A percentile compares a stretch with the other conserved stretches of the same genome.
Evolutionary conservation across 2,329 filamentous ascomycete species (phyloP).

Genomic region (Calonectria montana): DNA sequence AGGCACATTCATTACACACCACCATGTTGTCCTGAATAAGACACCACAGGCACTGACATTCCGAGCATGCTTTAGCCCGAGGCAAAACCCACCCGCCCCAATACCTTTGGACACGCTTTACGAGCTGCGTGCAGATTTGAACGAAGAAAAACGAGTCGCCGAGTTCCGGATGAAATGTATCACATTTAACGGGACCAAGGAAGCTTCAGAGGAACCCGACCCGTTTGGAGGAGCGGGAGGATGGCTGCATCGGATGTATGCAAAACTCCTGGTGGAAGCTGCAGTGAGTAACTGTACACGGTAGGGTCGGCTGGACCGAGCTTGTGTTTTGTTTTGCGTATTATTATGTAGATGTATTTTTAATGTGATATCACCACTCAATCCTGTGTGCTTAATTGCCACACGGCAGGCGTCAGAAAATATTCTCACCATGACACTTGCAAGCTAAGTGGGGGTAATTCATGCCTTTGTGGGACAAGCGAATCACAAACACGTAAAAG

Average conservation of each 20-base stretch:
- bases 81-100: conserved; percentile 7
- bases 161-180: conserved; percentile 23
- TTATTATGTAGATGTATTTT: background rate
- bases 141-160: background rate
- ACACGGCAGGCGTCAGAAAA: too few species aligned
- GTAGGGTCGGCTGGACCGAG: background rate
- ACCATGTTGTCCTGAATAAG: conserved; percentile 30
- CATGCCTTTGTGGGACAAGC: too few species aligned
- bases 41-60: conserved; percentile 23
- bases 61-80: conserved; percentile 29
- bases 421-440: too few species aligned
- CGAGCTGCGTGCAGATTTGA: conserved; percentile 20
- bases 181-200: conserved; percentile 29
- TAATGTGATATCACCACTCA: background rate
- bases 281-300: conserved; percentile 35
- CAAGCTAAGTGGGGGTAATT: too few species aligned
- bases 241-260: conserved; percentile 35
- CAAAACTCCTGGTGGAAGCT: conserved; percentile 29
- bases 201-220: conserved; percentile 26
- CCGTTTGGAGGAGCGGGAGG: conserved; percentile 31
- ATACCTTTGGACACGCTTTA: conserved; percentile 28
- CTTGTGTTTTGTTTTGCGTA: background rate
- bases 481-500: too few species aligned
- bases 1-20: conserved; percentile 37
- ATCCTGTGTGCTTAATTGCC: too few species aligned